Evolutionary conservation across 2,329 filamentous ascomycete species (phyloP), one percentile per base, ranked within the genome.

Genomic region (Fonsecaea monophora): DNA sequence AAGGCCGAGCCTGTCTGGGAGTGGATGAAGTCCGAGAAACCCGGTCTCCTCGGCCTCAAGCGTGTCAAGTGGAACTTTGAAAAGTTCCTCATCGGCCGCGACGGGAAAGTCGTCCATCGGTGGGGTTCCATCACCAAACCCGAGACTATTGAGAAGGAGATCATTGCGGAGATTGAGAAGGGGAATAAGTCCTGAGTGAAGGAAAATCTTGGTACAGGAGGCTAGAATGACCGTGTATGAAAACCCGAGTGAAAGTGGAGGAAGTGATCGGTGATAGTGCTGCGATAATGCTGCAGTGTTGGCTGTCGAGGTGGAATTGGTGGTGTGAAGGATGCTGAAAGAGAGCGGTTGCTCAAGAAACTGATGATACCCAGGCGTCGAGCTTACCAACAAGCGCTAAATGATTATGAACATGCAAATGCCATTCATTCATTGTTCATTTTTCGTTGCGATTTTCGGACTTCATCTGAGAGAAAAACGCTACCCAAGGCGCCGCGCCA

Each of bases 61-160:
- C 66, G 71, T 69, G 85, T 99, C 75, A 97, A 98, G 90, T 99
- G 95, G 95, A 99, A 99, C 83, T 99, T 98, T 83, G 95, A 99
- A 81, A 99, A 99, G 87, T 99, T 97, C 82, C 82, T 99, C 70
- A 84, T 99, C 71, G 90, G 90, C 68, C 86, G 87, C 69, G 92
- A 98, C 79, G 95, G 95, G 32, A 86, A 90, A 81, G 92, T 98
- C 73, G 90, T 91, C 81, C 86, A 86, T 34, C 84, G 95, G 71
- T 99, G 93, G 92, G 91, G 92, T 38, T 94, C 91, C 79, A 91
- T 88, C 18, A 92, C 91, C 67, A 95, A 94, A 85, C 95, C 95
- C 0, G 92, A 94, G 82, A 80, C 81, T 45, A 81, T 99, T 73
- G 91, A 94, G 86, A 84, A 85, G 70, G 81, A 85, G 3, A 94